Evolutionary conservation across 495 filamentous ascomycete genomes (phyloP), one percentile per base, ranked within the genome.

Genomic region (Parmelia sp.): DNA sequence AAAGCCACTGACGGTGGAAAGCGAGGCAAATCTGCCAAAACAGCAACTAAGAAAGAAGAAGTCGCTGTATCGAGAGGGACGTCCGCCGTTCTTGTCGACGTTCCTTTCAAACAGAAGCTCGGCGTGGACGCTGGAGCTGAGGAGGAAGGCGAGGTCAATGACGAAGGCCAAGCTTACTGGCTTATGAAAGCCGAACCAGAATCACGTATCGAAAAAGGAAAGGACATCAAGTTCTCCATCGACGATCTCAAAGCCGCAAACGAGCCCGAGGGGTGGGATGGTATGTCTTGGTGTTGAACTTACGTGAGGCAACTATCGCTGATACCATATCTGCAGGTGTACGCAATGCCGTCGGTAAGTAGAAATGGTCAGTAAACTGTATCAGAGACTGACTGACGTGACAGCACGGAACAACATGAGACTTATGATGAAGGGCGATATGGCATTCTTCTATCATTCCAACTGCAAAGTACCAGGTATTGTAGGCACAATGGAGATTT

Each of bases 391-490:
- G 21, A 68, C 14, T 15, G 3, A 40, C 17, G 19, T 15, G 58
- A 63, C 70, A 78, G 91, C 92, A 21, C 83, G 89, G 45, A 96
- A 96, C 71, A 90, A 96, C 72, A 85, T 98, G 72, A 84, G 88
- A 3, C 80, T 86, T 8, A 98, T 97, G 94, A 90, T 89, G 73
- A 84, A 86, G 67, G 93, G 94, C 47, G 94, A 98, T 66, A 78
- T 89, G 51, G 92, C 91, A 42, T 96, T 98, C 77, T 97, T 98
- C 78, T 98, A 98, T 73, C 93, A 96, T 77, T 93, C 89, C n/a
- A 95, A 92, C 71, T 92, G 89, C 77, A 96, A 94, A 74, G 82
- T 86, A 37, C 92, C 94, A 0, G 93, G 91, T 4, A 89, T 98
- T 58, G 92, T 87, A 7, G 94, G 94, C n/a, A 84, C 88, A 11